Percentiles rank a stretch among this genome's conserved stretches.
Conservation (phyloP, 2,329 filamentous ascomycete species). For the Epichloe elymi region DNA sequence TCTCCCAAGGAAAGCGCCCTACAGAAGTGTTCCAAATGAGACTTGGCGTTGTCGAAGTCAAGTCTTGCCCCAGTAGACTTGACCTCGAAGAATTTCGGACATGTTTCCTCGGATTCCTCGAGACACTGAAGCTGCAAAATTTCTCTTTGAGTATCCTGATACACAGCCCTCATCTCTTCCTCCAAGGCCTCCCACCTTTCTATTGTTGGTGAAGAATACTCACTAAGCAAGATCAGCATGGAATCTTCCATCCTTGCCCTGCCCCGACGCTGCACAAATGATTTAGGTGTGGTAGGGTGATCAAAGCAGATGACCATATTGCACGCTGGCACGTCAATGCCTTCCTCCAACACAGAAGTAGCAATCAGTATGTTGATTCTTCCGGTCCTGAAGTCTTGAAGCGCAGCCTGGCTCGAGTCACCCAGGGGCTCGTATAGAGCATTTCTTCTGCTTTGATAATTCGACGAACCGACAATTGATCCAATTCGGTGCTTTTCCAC, state of each 20-base stretch:
- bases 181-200: constrained; percentile 55
- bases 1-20: constrained; percentile 40
- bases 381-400: constrained; percentile 39
- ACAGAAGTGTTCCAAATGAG: constrained; percentile 79
- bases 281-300: constrained; percentile 34
- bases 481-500: constrained; percentile 35
- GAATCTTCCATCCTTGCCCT: constrained; percentile 38
- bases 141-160: constrained; percentile 49
- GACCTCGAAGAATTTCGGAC: constrained; percentile 20
- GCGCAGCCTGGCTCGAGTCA: constrained; percentile 17
- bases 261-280: constrained; percentile 45
- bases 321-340: constrained; percentile 53
- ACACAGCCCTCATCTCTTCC: constrained; percentile 55
- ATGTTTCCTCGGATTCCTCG: constrained; percentile 28
- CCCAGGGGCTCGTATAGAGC: constrained; percentile 27
- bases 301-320: constrained; percentile 49
- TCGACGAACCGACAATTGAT: constrained; percentile 42
- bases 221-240: constrained; percentile 33
- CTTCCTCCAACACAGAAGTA: constrained; percentile 54
- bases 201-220: constrained; percentile 14
- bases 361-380: constrained; percentile 45
- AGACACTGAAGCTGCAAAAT: constrained; percentile 29
- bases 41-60: constrained; percentile 57
- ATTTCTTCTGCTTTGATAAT: constrained; percentile 19
- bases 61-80: constrained; percentile 46